Evolutionary conservation across 371 early-diverging fungal genomes (phyloP).

Genomic region (Blakeslea trispora): DNA sequence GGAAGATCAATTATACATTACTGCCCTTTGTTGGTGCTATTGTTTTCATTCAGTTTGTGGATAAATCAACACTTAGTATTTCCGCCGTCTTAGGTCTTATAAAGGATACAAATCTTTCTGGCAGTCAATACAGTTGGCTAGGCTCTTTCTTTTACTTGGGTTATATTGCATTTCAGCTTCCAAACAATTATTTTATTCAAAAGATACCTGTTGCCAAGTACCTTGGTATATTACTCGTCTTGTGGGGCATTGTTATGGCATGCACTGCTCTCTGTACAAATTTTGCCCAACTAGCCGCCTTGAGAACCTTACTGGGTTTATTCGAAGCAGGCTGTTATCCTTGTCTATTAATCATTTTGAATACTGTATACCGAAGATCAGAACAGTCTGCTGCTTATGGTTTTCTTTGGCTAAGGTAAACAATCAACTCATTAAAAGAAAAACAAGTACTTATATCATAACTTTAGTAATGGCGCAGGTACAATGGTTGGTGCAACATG

Average conservation of each 20-base stretch:
- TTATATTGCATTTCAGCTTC: constrained; percentile 30
- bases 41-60: constrained; percentile 38
- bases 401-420: constrained; percentile 13
- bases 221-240: constrained; percentile 25
- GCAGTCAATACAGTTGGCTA: constrained; percentile 29
- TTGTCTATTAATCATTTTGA: constrained; percentile 28
- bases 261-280: constrained; percentile 25
- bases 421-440: too few relatives aligned
- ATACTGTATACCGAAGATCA: constrained; percentile 34
- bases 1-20: constrained; percentile 30
- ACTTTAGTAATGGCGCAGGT: constrained; percentile 28
- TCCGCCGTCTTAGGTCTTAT: constrained; percentile 37
- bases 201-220: constrained; percentile 31
- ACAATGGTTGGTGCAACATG: constrained; percentile 19
- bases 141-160: constrained; percentile 40
- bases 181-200: constrained; percentile 39
- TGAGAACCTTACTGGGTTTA: constrained; percentile 34
- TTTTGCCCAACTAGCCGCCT: constrained; percentile 30
- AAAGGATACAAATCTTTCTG: constrained; percentile 21
- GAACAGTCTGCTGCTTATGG: constrained; percentile 33
- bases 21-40: constrained; percentile 32
- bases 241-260: constrained; percentile 38
- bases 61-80: constrained; percentile 34
- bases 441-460: constrained; percentile 8
- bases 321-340: constrained; percentile 38